Evolutionary conservation across 129 eudicot genomes (phyloP), one percentile per base, ranked within the genome.

Genomic region (Chrysanthemum lavandulifolium): DNA sequence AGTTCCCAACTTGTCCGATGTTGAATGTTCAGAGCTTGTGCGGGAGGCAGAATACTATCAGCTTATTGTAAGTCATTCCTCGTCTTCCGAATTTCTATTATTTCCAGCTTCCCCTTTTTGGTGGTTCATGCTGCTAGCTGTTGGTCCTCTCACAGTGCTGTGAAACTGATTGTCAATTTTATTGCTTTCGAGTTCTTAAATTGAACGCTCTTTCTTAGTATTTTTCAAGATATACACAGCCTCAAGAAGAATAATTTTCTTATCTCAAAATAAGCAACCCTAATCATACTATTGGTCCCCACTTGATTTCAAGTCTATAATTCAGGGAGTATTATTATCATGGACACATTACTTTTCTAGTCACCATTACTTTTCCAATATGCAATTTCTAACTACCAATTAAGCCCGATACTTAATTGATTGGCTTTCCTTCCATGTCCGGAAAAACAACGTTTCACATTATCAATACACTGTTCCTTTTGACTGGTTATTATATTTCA

Each of bases 21-120:
- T 77, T 60, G 98, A 89, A 55, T 87, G 84, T 61, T 79, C 88
- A 29, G 96, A 92, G 90, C 88, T 92, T 80, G 31, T 92, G 65
- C 75, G 92, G 67, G 98, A 92, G 86, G 98, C 98, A 23, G 95
- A 87, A 72, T 92, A 83, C 87, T 92, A 65, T 85, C 98, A 92
- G 71, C 96, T 92, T 82, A 85, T 84, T 82, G 98, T 92, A 76
- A 81, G 92, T 49, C 27, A 61, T 72, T 51, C 9, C 61, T 77
- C 9, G 48, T 51, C 70, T 71, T 47, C 10, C 6, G 33, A 40
- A 45, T 71, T 51, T 54, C 4, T 69, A 36, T 11, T 16, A 15
- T 33, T 71, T 18, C 13, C 21, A 48, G 16, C 33, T 18, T 13
- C 27, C 25, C 10, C 8, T 23, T 74, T 61, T 53, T 36, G 1